Base-by-base conservation (phyloP, 2,329 filamentous ascomycete genomes). In the Epichloe elymi region DNA sequence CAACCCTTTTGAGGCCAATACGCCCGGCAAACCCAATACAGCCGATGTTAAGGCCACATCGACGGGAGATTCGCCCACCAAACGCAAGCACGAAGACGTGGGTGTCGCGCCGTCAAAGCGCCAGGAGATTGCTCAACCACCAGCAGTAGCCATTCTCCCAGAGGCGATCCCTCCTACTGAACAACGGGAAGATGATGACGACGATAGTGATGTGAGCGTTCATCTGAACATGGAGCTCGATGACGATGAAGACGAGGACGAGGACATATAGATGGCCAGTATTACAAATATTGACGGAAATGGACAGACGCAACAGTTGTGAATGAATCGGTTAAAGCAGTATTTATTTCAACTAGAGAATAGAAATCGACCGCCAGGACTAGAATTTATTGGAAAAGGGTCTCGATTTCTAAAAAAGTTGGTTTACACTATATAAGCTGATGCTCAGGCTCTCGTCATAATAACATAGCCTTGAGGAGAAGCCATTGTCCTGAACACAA, bases 161-260 rank as follows among this genome's bases (percentile, higher is more conserved):
- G 57, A 54, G 7, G 56, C 55, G 17, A 57, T 58, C 12, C 54
- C 62, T 30, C 48, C 53, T 5, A 57, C 23, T 56, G 54, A 43
- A 12, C 57, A 23, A 54, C 56, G 37, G 10, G 67, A 67, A 4
- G 71, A 67, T 1, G 71, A 71, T n/a, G 71, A 73, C 19, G 49
- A 49, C 19, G 69, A 71, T 35, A 71, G 71, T 14, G 75, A 79
- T 51, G 75, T 73, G 50, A 80, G 76, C 53, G 72, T 80, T 12
- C 74, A 80, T 62, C 65, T 80, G 51, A 76, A 80, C 50, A 80
- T 80, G 75, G 76, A 78, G 44, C 61, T 81, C 10, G 77, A 80
- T 10, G 74, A 75, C 15, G 71, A 74, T 10, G 70, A 70, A 1
- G 73, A 73, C 0, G 70, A 73, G 0, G 68, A 67, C 1, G 61